Conservation (phyloP, 2,329 filamentous ascomycete genomes). For the Colletotrichum lini region DNA sequence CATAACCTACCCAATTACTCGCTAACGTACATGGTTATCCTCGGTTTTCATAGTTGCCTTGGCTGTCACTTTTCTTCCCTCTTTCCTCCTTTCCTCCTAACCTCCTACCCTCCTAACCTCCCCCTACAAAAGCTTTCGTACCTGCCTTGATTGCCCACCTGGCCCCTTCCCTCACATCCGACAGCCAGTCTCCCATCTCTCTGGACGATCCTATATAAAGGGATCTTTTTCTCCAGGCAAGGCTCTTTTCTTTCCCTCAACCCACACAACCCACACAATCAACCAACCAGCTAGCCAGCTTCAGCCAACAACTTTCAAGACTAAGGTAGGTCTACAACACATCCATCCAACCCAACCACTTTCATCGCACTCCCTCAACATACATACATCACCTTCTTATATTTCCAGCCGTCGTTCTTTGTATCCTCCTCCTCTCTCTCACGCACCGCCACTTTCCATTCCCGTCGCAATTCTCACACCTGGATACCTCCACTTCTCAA, state of each 20-base stretch:
- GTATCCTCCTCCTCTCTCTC: no score
- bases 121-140: not conserved
- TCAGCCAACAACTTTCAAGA: not conserved
- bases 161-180: not conserved
- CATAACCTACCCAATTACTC: no score
- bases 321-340: constrained; percentile 4
- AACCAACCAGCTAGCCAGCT: not conserved
- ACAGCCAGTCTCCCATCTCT: not conserved
- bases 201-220: not conserved
- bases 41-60: not conserved
- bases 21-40: no score
- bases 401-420: not conserved
- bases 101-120: no score
- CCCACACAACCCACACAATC: not conserved
- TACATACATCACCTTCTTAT: not conserved
- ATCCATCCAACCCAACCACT: not conserved
- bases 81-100: no score
- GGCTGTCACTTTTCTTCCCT: not conserved
- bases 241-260: not conserved
- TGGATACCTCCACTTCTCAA: not conserved
- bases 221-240: not conserved
- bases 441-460: not conserved
- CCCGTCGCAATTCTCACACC: not conserved
- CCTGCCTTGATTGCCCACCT: not conserved
- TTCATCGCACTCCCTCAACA: not conserved